Evolutionary conservation across 345 rosid genomes (phyloP).

Genomic region (Dipteronia dyeriana): DNA sequence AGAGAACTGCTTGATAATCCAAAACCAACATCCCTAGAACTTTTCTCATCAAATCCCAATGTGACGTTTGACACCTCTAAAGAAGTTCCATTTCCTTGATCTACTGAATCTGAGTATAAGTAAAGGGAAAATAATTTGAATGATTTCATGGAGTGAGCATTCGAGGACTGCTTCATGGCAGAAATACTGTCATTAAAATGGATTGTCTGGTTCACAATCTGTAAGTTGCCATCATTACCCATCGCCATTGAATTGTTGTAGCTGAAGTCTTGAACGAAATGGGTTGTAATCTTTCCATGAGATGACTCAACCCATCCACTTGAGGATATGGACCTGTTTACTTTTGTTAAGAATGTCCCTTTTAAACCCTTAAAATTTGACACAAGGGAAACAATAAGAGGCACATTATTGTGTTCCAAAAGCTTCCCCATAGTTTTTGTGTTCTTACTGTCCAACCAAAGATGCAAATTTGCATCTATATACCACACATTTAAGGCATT

Average conservation of each 20-base stretch:
- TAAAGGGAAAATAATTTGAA: constrained; percentile 48
- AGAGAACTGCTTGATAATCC: constrained; percentile 36
- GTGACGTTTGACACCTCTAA: constrained; percentile 43
- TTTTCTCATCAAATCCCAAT: constrained; percentile 62
- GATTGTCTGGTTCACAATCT: constrained; percentile 65
- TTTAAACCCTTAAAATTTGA: constrained; percentile 51
- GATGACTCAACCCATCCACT: constrained; percentile 72
- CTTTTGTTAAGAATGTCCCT: constrained; percentile 58
- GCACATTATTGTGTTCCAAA: constrained; percentile 38
- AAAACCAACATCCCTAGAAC: constrained; percentile 24
- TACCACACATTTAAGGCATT: constrained; percentile 90
- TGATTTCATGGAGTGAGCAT: constrained; percentile 32
- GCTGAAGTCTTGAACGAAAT: constrained; percentile 45
- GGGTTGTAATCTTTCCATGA: constrained; percentile 55
- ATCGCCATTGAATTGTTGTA: constrained; percentile 59
- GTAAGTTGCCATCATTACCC: constrained; percentile 52
- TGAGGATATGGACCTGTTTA: constrained; percentile 52
- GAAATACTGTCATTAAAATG: constrained; percentile 47
- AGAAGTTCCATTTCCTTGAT: constrained; percentile 40
- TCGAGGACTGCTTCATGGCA: constrained; percentile 31
- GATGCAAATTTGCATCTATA: constrained; percentile 85
- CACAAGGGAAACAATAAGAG: constrained; percentile 38
- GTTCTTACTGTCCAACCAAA: constrained; percentile 69
- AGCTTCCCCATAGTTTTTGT: constrained; percentile 57
- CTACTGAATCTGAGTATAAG: constrained; percentile 34